Evolutionary conservation across 2,329 filamentous ascomycete species (phyloP).

Genomic region (Zymoseptoria brevis): DNA sequence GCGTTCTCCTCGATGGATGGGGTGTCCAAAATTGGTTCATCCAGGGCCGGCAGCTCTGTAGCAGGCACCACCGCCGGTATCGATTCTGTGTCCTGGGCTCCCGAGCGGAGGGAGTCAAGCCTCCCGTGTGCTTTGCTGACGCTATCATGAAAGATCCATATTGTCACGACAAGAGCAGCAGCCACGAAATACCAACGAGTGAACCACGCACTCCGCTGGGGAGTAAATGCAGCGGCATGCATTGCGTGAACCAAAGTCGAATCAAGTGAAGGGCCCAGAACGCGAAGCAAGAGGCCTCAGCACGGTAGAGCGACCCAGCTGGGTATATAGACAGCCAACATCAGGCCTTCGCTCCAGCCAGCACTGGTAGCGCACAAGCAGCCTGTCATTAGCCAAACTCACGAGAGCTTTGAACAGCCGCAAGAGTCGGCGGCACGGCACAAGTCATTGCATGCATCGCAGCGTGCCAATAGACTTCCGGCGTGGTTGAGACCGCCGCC

Average conservation of each 20-base stretch:
- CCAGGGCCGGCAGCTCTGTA: not conserved
- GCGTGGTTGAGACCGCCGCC: not conserved
- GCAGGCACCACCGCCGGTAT: not conserved
- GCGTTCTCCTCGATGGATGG: not conserved
- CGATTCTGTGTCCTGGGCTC: not conserved
- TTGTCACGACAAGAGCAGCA: not conserved
- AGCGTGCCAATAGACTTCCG: not conserved
- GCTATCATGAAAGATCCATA: not conserved
- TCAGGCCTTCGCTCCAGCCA: not conserved
- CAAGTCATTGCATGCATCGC: not conserved
- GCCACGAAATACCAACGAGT: not conserved
- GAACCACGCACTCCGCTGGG: not conserved
- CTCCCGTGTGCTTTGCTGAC: not conserved
- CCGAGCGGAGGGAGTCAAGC: not conserved
- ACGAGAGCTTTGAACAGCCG: not conserved
- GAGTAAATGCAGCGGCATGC: not conserved
- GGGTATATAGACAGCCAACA: not conserved
- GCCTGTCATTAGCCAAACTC: not conserved
- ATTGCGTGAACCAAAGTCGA: not conserved
- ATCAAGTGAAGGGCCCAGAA: not conserved
- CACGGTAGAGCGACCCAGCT: not conserved
- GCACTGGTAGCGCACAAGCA: not conserved
- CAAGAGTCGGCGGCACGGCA: not conserved
- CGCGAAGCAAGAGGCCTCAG: not conserved
- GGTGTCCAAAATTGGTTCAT: not conserved